Base-by-base conservation (phyloP, 2,329 filamentous ascomycete species). In the Aspergillus udagawae region DNA sequence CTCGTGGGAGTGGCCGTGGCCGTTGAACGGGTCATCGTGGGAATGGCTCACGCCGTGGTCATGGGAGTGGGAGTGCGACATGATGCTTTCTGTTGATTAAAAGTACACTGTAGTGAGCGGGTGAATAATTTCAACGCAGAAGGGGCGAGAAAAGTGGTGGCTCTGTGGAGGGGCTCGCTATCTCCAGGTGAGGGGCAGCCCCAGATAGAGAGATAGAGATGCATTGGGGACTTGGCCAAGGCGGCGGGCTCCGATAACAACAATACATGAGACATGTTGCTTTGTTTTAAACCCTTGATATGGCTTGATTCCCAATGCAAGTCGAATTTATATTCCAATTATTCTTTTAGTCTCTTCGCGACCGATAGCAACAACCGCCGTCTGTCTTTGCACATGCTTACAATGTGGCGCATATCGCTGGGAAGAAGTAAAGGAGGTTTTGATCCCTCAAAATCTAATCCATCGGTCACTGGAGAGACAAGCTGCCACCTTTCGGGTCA, bases 1-100 rank as follows among this genome's bases (percentile, higher is more conserved):
- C 80, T 97, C 94, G 74, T 97, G 94, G 1, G 88, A 90, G 79
- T 99, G 94, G 67, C 94, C 94, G 75, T 97, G 94, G 45, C 80
- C 81, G 54, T 81, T 82, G 59, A 82, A 80, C 61, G 79, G 66
- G 54, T 71, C 76, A 65, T 86, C 83, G 73, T 89, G 86, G 35
- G 74, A 70, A 59, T 79, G 76, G 49, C 71, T 67, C 38, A 70
- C 56, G 32, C 63, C 68, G 42, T 62, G 63, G 55, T 73, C 71
- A 63, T 78, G 75, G 23, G 70, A 71, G 66, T 78, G 76, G 28
- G 74, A 73, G 67, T 76, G 73, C 21, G 73, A 61, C 69, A 72
- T 70, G 48, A 17, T 53, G 12, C 6, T 20, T 29, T 17, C 8
- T 6, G 23, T 47, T 5, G 44, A 1, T 25, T 21, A 6, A 10